A percentile compares a stretch with the other conserved stretches of the same genome.
These are phyloP conservation scores for Chlorella vulgaris DNA, from an alignment of 139 green algal genomes.

Conservation along the genomic window DNA sequence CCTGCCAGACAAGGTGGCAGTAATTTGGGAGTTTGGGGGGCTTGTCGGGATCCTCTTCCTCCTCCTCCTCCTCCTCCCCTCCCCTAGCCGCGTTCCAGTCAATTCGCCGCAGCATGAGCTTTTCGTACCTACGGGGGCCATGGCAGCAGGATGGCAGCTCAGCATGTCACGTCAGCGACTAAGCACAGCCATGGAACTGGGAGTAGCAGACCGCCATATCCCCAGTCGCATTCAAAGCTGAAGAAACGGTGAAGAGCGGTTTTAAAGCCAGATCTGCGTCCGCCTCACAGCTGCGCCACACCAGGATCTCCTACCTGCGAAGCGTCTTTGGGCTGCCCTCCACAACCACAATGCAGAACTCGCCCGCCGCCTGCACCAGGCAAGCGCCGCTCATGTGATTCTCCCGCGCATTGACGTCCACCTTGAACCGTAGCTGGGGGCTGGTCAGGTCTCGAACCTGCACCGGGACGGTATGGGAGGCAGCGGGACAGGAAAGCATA, in stretches of 20 bases:
- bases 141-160: background rate
- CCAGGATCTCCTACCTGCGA: conserved; percentile 61
- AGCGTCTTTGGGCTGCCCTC: conserved; percentile 78
- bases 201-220: background rate
- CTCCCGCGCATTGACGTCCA: conserved; percentile 91
- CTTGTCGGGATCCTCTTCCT: conserved; percentile 44
- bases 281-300: background rate
- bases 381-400: conserved; percentile 58
- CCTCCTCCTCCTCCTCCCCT: conserved; percentile 52
- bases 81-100: conserved; percentile 88
- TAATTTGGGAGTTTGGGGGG: conserved; percentile 42
- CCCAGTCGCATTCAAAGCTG: background rate
- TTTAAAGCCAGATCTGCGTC: background rate
- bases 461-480: background rate
- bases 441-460: conserved; percentile 59
- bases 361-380: conserved; percentile 4
- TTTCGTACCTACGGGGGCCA: conserved; percentile 75
- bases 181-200: background rate
- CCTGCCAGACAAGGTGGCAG: conserved; percentile 64
- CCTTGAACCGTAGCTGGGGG: conserved; percentile 84
- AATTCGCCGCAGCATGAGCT: conserved; percentile 96
- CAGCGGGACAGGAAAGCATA: background rate
- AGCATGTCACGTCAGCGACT: background rate
- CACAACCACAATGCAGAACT: conserved; percentile 82
- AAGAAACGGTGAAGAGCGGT: too few relatives aligned